A percentile compares a stretch with the other conserved stretches of the same genome.
Evolutionary conservation across 805 yeast species (phyloP).

Genomic region (Candida montana): DNA sequence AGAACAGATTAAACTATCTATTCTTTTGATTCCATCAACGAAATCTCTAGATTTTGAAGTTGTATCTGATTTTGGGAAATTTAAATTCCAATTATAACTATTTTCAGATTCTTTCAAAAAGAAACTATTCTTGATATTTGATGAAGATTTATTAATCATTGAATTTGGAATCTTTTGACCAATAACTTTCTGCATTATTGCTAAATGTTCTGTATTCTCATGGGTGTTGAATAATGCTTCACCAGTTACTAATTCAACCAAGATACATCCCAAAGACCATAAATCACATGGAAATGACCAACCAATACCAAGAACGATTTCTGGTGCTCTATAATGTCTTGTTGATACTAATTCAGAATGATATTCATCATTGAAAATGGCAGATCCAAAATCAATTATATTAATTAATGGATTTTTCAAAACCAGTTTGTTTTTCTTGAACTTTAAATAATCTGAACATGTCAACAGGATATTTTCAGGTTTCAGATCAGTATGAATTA

Average conservation of each 20-base stretch:
- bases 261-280: conserved; percentile 94
- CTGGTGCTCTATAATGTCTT: conserved; percentile 96
- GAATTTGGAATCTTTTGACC: conserved; percentile 43
- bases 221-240: conserved; percentile 93
- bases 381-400: conserved; percentile 95
- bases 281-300: conserved; percentile 97
- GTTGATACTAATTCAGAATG: conserved; percentile 92
- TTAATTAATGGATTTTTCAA: conserved; percentile 77
- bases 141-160: conserved; percentile 25
- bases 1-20: conserved; percentile 39
- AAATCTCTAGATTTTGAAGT: conserved; percentile 31
- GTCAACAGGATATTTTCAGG: conserved; percentile 80
- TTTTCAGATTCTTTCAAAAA: conserved; percentile 10
- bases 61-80: conserved; percentile 36
- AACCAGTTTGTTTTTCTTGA: conserved; percentile 32
- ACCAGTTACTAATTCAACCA: conserved; percentile 88
- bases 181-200: conserved; percentile 84
- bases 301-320: conserved; percentile 87
- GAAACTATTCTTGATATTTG: conserved; percentile 7
- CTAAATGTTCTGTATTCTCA: conserved; percentile 89
- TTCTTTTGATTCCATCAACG: conserved; percentile 36
- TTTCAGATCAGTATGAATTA: conserved; percentile 93
- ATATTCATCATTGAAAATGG: conserved; percentile 89
- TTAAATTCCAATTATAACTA: conserved; percentile 19
- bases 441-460: conserved; percentile 18